A percentile compares a stretch with the other conserved stretches of the same genome.
Conservation (phyloP, 768 basidiomycete genomes). For the Rhizopogon sp. region DNA sequence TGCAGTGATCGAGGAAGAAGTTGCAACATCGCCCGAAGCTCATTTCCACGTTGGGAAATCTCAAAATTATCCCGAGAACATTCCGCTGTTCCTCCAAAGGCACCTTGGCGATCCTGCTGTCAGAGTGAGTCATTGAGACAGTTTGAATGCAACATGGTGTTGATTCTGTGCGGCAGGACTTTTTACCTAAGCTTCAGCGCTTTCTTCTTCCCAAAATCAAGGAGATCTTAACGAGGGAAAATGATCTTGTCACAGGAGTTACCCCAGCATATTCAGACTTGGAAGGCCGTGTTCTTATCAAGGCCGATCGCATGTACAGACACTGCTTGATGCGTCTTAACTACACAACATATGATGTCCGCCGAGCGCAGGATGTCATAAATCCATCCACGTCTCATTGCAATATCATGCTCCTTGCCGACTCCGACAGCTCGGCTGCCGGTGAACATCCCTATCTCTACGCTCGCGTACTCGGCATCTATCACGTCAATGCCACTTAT, state of each 20-base stretch:
- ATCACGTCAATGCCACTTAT: too few species aligned
- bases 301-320: not conserved
- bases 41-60: conserved; percentile 16
- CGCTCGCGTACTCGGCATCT: too few species aligned
- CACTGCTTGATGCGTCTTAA: not conserved
- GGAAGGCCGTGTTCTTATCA: not conserved
- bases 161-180: conserved; percentile 2
- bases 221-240: conserved; percentile 7
- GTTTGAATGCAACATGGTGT: not conserved
- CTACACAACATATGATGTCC: not conserved
- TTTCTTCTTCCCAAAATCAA: conserved; percentile 6
- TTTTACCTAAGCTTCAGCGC: conserved; percentile 3
- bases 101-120: conserved; percentile 23
- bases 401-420: too few species aligned
- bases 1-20: not conserved
- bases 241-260: conserved; percentile 12
- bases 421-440: too few species aligned
- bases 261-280: not conserved
- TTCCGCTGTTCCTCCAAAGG: conserved; percentile 1
- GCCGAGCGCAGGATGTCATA: too few species aligned
- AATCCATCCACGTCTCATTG: too few species aligned
- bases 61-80: not conserved
- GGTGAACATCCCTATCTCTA: too few species aligned
- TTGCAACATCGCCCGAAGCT: not conserved
- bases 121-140: not conserved